Percentiles rank a stretch among this genome's conserved stretches.
phyloP scores from a whole-genome alignment of 164 flowering plant species.

The Hamamelis virginiana region DNA sequence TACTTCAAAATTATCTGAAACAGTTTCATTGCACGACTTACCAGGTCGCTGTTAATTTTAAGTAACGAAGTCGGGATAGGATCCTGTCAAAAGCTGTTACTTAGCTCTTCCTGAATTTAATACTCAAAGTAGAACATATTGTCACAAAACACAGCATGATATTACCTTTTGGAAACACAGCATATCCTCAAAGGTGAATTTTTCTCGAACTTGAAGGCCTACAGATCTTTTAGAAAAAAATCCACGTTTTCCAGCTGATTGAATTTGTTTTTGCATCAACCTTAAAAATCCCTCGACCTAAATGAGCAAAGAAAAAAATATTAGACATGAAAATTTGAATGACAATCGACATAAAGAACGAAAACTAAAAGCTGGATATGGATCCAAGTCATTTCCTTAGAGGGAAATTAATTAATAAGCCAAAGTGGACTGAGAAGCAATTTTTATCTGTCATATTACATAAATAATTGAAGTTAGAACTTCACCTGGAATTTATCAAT shows the following conservation, averaged over 20 bases:
- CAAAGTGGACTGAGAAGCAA: background rate
- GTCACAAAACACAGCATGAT: background rate
- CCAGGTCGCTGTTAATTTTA: conserved; percentile 75
- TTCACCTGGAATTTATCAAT: conserved; percentile 89
- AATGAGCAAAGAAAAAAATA: conserved; percentile 3
- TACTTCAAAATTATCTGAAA: conserved; percentile 90
- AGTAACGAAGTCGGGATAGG: conserved; percentile 95
- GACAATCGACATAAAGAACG: no score
- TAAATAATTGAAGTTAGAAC: background rate
- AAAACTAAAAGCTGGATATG: background rate
- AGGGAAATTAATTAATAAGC: background rate
- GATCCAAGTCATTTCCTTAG: background rate
- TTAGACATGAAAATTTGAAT: background rate
- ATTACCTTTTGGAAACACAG: conserved; percentile 95
- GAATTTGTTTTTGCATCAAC: conserved; percentile 92
- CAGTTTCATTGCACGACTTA: conserved; percentile 73
- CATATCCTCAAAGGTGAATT: conserved; percentile 94
- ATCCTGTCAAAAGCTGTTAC: conserved; percentile 51
- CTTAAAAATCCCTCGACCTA: conserved; percentile 92
- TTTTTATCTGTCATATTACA: background rate
- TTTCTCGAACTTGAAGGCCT: conserved; percentile 77
- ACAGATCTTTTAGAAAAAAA: conserved; percentile 81
- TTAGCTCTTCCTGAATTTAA: conserved; percentile 11
- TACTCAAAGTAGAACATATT: background rate
- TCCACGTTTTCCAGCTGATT: conserved; percentile 82